Evolutionary conservation across 163 green algal species (phyloP).

Genomic region (Prototheca cutis): DNA sequence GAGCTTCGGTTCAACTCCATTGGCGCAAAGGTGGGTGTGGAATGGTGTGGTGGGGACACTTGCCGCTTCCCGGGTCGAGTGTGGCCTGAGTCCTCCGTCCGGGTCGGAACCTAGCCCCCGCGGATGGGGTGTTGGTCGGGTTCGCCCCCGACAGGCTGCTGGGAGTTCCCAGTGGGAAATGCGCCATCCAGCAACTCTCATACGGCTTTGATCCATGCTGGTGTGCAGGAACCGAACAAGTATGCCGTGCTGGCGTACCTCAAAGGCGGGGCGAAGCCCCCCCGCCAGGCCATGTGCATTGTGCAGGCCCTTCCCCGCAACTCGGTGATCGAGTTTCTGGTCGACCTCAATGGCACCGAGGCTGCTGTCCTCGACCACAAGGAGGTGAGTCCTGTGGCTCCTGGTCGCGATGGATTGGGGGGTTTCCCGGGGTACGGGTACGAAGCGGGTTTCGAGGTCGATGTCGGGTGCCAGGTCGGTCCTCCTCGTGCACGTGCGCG

Average conservation of each 20-base stretch:
- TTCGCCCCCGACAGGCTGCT: too few relatives aligned
- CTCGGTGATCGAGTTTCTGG: constrained; percentile 20
- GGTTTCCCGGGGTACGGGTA: too few relatives aligned
- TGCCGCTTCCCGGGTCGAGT: background rate
- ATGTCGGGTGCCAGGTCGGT: too few relatives aligned
- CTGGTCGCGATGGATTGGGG: too few relatives aligned
- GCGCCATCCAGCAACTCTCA: too few relatives aligned
- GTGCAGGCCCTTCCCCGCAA: constrained; percentile 27
- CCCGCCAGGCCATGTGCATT: constrained; percentile 36
- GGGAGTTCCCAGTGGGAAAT: too few relatives aligned
- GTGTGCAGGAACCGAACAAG: constrained; percentile 48
- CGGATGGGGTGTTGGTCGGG: too few relatives aligned
- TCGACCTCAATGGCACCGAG: constrained; percentile 20
- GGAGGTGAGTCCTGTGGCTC: too few relatives aligned
- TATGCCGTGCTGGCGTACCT: constrained; percentile 33
- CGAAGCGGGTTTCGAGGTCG: too few relatives aligned
- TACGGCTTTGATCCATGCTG: background rate
- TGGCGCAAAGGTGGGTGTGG: constrained; percentile 12
- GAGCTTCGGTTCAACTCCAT: constrained; percentile 28
- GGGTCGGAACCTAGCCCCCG: too few relatives aligned
- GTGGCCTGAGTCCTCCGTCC: background rate
- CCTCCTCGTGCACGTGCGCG: too few relatives aligned
- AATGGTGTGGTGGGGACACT: too few relatives aligned
- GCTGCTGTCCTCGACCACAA: constrained; percentile 20
- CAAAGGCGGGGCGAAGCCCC: constrained; percentile 5